These are phyloP conservation scores for Pseudoscleropodium purum DNA, from an alignment of 225 moss, liverwort and hornwort species.

Conservation along the genomic window DNA sequence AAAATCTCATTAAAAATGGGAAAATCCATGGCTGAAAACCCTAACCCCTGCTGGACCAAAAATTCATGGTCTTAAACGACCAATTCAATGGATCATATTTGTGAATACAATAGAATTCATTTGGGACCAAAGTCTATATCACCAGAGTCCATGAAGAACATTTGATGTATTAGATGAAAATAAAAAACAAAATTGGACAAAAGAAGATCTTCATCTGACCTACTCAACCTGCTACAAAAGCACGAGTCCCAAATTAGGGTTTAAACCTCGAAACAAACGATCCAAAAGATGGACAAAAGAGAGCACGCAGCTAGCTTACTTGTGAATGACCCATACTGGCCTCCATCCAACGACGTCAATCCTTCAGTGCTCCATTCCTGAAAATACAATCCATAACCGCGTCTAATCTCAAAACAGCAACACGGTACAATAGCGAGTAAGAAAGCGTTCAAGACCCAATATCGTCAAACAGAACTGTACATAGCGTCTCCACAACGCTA, in stretches of 20 bases:
- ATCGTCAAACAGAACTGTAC: neutral
- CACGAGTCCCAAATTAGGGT: neutral
- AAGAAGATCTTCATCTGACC: neutral
- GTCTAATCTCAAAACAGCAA: neutral
- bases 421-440: neutral
- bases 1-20: neutral
- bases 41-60: neutral
- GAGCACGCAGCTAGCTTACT: conserved; percentile 1
- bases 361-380: neutral
- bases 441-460: neutral
- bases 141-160: neutral
- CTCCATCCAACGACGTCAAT: neutral
- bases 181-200: neutral
- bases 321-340: neutral
- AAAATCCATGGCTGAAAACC: neutral
- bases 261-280: neutral
- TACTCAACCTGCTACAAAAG: neutral
- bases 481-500: neutral
- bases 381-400: neutral
- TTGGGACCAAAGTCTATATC: neutral
- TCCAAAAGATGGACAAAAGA: neutral
- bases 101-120: neutral
- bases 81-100: neutral
- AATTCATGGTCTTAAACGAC: neutral
- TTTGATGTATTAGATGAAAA: neutral